phyloP scores from a whole-genome alignment of 371 early-diverging fungal genomes.

The Mortierella polycephala region DNA sequence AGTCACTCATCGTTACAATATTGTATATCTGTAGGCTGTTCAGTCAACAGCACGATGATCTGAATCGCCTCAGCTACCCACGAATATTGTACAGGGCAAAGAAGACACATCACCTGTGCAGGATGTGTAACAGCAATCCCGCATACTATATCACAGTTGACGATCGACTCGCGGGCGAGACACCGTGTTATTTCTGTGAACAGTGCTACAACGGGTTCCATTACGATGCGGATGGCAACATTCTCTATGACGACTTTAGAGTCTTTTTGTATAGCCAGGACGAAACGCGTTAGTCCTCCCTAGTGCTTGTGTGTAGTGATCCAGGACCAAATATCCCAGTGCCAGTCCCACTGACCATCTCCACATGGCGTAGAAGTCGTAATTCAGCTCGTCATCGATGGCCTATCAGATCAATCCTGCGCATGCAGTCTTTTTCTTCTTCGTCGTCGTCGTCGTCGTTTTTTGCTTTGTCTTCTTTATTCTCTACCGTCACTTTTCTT shows the following conservation, averaged over 20 bases:
- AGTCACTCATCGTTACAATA: background rate
- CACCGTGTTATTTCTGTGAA: slow-evolving; percentile 83
- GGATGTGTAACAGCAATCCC: slow-evolving; percentile 73
- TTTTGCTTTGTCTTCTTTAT: background rate
- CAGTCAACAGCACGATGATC: slow-evolving; percentile 56
- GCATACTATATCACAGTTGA: slow-evolving; percentile 75
- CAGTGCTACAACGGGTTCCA: slow-evolving; percentile 80
- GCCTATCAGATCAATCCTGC: too few relatives aligned
- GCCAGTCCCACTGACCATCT: too few relatives aligned
- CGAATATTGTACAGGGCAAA: slow-evolving; percentile 17
- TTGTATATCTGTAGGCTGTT: slow-evolving; percentile 21
- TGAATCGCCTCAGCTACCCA: slow-evolving; percentile 62
- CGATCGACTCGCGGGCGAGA: slow-evolving; percentile 75
- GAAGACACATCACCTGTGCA: slow-evolving; percentile 67
- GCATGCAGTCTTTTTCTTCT: too few relatives aligned
- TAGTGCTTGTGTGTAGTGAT: too few relatives aligned
- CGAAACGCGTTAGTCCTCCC: background rate
- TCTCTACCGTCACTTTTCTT: background rate
- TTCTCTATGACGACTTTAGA: slow-evolving; percentile 59
- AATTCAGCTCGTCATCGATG: too few relatives aligned
- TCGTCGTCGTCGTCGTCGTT: background rate
- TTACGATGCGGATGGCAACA: slow-evolving; percentile 65
- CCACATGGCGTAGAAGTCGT: too few relatives aligned
- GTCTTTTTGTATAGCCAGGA: slow-evolving; percentile 27
- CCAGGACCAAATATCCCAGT: too few relatives aligned